These are phyloP conservation scores for Sporothrix mexicana DNA, from an alignment of 2,329 filamentous ascomycete species.

Conservation along the genomic window DNA sequence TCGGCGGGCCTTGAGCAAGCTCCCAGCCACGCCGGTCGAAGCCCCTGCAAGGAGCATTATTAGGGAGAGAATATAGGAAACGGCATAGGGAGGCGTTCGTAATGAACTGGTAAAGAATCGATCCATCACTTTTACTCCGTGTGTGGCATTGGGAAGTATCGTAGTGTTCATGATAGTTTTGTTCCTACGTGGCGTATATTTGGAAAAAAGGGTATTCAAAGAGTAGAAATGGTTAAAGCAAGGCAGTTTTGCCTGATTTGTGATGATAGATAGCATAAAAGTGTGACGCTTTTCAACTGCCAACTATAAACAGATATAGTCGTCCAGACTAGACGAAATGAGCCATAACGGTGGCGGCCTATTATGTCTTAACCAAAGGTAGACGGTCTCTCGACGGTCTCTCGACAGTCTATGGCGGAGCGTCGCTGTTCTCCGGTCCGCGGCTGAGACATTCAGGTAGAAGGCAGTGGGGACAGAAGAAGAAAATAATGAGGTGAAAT, in stretches of 20 bases:
- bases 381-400: not conserved
- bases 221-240: not conserved
- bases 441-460: not conserved
- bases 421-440: too few species aligned
- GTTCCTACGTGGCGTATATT: too few species aligned
- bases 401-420: not conserved
- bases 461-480: not conserved
- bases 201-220: too few species aligned
- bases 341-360: not conserved
- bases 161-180: too few species aligned
- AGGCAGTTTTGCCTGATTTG: not conserved
- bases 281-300: not conserved
- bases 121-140: too few species aligned
- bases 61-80: too few species aligned
- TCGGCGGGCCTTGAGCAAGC: too few species aligned
- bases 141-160: too few species aligned
- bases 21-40: too few species aligned
- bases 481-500: not conserved
- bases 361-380: not conserved
- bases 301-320: not conserved
- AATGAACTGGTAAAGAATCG: too few species aligned
- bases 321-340: not conserved
- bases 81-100: too few species aligned
- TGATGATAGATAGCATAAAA: not conserved
- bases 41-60: too few species aligned